Percentiles rank a stretch among this genome's conserved stretches.
Conservation (phyloP, 306 rosid genomes). For the Pyrus communis region DNA sequence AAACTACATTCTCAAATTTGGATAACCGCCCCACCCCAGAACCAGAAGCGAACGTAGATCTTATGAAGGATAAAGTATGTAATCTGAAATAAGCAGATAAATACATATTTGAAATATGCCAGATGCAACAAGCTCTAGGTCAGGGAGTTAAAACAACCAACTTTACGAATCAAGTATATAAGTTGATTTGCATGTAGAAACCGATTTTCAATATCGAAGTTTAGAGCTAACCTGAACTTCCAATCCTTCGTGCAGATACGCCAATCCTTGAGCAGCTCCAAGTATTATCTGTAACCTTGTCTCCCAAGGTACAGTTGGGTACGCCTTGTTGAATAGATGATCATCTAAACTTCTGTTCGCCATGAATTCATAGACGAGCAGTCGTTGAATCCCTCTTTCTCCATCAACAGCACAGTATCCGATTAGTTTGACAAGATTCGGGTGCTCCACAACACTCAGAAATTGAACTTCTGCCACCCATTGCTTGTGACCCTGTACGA, state of each 20-base stretch:
- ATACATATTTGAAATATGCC: background rate
- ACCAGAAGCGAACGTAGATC: background rate
- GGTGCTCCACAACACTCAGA: constrained; percentile 82
- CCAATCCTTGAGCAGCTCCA: constrained; percentile 73
- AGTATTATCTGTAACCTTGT: constrained; percentile 59
- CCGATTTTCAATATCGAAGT: background rate
- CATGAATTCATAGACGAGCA: constrained; percentile 78
- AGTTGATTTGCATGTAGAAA: background rate
- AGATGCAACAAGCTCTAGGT: background rate
- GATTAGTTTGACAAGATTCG: constrained; percentile 73
- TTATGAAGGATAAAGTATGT: background rate
- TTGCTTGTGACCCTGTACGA: constrained; percentile 68
- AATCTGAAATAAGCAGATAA: background rate
- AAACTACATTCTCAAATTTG: background rate
- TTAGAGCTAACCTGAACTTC: constrained; percentile 64
- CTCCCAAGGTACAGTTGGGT: constrained; percentile 51
- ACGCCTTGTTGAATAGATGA: constrained; percentile 57
- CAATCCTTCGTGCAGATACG: constrained; percentile 68
- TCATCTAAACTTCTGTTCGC: constrained; percentile 62
- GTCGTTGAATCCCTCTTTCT: constrained; percentile 75
- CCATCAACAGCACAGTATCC: constrained; percentile 78
- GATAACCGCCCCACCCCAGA: background rate
- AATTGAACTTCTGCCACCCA: constrained; percentile 84
- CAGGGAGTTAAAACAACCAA: background rate
- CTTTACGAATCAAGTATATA: background rate